phyloP scores from a whole-genome alignment of 176 grass and related monocot genomes.

The Ensete ventricosum region DNA sequence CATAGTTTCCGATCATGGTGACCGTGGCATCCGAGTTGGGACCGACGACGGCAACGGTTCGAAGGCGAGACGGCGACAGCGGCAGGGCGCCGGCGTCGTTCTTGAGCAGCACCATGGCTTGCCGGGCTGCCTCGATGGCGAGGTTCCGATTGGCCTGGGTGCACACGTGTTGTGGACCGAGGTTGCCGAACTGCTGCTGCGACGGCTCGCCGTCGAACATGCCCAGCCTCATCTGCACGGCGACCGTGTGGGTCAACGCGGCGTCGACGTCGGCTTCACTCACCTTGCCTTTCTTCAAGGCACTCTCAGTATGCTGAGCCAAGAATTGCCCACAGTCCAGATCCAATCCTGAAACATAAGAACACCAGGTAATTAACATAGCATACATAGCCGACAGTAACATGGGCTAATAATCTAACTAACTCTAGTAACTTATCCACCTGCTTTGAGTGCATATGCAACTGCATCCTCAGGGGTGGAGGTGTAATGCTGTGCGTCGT shows the following conservation, averaged over 20 bases:
- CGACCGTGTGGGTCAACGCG: slow-evolving; percentile 50
- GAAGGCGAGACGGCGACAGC: slow-evolving; percentile 9
- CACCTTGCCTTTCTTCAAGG: slow-evolving; percentile 30
- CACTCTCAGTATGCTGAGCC: slow-evolving; percentile 38
- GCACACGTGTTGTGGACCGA: slow-evolving; percentile 56
- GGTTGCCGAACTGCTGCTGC: slow-evolving; percentile 38
- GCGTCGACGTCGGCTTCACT: slow-evolving; percentile 39
- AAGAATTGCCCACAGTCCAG: slow-evolving; percentile 71
- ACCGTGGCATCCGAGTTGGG: slow-evolving; percentile 64
- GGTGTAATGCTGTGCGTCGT: slow-evolving; percentile 51
- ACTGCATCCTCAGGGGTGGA: slow-evolving; percentile 55
- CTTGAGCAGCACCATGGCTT: slow-evolving; percentile 58
- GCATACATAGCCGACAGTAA: too few species aligned
- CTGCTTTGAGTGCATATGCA: slow-evolving; percentile 52
- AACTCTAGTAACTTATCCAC: not conserved
- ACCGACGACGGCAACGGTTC: slow-evolving; percentile 44
- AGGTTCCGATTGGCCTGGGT: slow-evolving; percentile 39
- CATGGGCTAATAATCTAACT: too few species aligned
- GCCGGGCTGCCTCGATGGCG: slow-evolving; percentile 60
- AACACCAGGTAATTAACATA: too few species aligned
- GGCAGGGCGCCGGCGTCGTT: slow-evolving; percentile 34
- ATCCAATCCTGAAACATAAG: slow-evolving; percentile 40
- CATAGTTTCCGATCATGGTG: slow-evolving; percentile 90
- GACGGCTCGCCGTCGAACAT: slow-evolving; percentile 66
- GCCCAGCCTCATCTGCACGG: slow-evolving; percentile 72